A percentile compares a stretch with the other conserved stretches of the same genome.
Conservation (phyloP, 2,329 filamentous ascomycete species). For the Epichloe aotearoae region DNA sequence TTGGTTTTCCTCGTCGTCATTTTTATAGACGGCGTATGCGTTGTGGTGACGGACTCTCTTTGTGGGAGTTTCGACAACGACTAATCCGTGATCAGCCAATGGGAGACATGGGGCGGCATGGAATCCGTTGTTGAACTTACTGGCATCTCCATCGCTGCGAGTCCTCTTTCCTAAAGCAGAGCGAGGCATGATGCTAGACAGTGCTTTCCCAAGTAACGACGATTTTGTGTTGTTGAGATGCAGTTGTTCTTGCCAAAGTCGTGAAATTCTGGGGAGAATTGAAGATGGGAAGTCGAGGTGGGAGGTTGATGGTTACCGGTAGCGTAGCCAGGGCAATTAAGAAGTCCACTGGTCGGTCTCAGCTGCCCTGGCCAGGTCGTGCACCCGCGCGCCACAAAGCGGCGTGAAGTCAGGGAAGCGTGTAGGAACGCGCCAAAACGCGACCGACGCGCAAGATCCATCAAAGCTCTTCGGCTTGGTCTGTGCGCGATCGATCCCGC, state of each 20-base stretch:
- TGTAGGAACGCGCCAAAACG: conserved; percentile 16
- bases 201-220: conserved; percentile 8
- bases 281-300: conserved; percentile 2
- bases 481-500: conserved; percentile 9
- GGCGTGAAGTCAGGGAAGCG: conserved; percentile 7
- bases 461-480: conserved; percentile 18
- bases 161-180: conserved; percentile 23
- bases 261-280: not conserved
- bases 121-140: conserved; percentile 12
- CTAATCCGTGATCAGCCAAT: conserved; percentile 9
- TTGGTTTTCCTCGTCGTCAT: conserved; percentile 48
- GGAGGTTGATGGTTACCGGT: not conserved
- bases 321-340: conserved; percentile 8
- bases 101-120: not conserved
- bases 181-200: conserved; percentile 15
- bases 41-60: conserved; percentile 35
- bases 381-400: conserved; percentile 7
- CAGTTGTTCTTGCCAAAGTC: conserved; percentile 1
- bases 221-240: conserved; percentile 1
- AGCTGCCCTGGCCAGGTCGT: not conserved
- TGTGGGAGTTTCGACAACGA: conserved; percentile 19
- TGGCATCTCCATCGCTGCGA: conserved; percentile 15
- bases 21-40: conserved; percentile 34
- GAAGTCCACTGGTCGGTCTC: not conserved
- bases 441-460: conserved; percentile 18